These are phyloP conservation scores for Handroanthus guayacan DNA, from an alignment of 257 asterid genomes.

Conservation along the genomic window DNA sequence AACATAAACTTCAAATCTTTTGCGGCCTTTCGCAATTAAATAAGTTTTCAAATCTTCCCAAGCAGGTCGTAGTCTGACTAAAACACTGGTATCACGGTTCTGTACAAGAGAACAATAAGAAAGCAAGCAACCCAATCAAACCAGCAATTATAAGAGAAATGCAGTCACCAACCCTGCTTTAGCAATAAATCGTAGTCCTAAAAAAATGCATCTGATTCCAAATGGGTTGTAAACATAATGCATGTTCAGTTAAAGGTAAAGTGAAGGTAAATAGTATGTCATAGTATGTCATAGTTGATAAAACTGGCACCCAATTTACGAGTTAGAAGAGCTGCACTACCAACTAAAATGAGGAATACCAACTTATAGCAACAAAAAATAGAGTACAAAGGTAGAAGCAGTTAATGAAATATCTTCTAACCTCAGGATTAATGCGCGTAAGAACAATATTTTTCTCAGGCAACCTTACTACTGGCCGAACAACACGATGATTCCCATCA, in stretches of 20 bases:
- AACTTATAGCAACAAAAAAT: conserved; percentile 31
- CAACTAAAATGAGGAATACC: conserved; percentile 31
- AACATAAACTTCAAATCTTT: conserved; percentile 95
- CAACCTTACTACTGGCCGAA: conserved; percentile 89
- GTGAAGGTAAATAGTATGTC: neutral
- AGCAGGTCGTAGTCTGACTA: conserved; percentile 95
- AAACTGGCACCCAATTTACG: conserved; percentile 3
- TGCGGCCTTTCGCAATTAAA: conserved; percentile 91
- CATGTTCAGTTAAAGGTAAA: neutral
- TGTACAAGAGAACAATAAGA: conserved; percentile 48
- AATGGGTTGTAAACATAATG: neutral
- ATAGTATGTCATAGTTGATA: neutral
- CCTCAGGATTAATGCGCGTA: conserved; percentile 98
- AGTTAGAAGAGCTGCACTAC: neutral
- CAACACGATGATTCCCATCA: conserved; percentile 67
- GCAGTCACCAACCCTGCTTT: conserved; percentile 3
- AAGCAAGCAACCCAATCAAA: conserved; percentile 30
- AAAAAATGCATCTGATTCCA: neutral
- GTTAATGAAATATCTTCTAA: conserved; percentile 49
- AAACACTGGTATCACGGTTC: conserved; percentile 96
- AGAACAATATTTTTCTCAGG: conserved; percentile 87
- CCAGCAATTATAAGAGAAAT: conserved; percentile 18
- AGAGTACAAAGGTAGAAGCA: conserved; percentile 9
- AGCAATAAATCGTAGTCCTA: neutral
- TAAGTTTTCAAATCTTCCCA: conserved; percentile 94